Percentiles rank a stretch among this genome's conserved stretches.
Evolutionary conservation across 306 rosid genomes (phyloP).

Genomic region (Acacia acuminata): DNA sequence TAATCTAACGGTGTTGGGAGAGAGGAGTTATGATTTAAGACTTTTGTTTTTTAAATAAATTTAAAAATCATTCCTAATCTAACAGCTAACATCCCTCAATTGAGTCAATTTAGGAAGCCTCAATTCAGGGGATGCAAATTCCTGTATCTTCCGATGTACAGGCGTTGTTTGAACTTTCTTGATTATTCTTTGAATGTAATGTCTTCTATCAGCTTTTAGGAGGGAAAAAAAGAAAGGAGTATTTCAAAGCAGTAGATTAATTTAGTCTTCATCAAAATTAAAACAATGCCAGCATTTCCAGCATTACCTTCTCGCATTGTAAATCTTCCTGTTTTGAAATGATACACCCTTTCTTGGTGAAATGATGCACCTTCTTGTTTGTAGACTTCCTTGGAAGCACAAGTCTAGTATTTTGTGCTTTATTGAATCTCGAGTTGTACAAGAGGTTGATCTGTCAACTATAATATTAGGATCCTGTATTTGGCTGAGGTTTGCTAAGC

Average conservation of each 20-base stretch:
- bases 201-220: not conserved
- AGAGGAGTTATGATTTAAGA: too few relatives aligned
- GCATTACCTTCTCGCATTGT: not conserved
- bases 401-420: not conserved
- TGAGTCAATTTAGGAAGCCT: too few relatives aligned
- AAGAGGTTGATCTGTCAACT: not conserved
- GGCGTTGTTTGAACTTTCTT: not conserved
- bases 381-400: not conserved
- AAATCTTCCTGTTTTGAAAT: not conserved
- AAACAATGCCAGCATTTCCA: not conserved
- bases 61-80: not conserved
- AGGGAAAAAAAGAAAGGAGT: not conserved
- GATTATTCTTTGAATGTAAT: not conserved
- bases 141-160: not conserved
- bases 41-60: too few relatives aligned
- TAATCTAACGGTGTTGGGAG: not conserved
- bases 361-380: not conserved
- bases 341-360: not conserved
- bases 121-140: too few relatives aligned
- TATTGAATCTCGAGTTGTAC: not conserved
- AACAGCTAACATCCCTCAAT: not conserved
- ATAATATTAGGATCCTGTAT: not conserved
- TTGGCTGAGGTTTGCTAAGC: not conserved
- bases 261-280: not conserved
- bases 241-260: not conserved